Base-by-base conservation (phyloP, 768 basidiomycete species). In the Trametes meyenii region DNA sequence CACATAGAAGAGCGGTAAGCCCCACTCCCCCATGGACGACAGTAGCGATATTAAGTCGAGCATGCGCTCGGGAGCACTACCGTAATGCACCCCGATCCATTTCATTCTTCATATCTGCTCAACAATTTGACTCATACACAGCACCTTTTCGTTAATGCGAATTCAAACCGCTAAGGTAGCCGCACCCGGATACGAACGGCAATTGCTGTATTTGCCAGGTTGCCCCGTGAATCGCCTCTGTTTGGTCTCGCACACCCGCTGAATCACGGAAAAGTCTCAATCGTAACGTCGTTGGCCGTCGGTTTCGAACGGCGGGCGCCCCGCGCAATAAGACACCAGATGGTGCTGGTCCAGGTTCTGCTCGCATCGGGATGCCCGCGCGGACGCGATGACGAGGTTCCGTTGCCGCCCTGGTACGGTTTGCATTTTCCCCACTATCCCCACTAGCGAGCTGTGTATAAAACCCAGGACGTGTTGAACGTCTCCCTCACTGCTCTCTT, bases 331-430 rank as follows among this genome's bases (percentile, higher is more conserved):
- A 46, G 36, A 49, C 21, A 36, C 13, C 38, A 29, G 36, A 49
- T 23, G 38, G 36, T 38, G 36, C 21, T 14, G 23, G n/a, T 17
- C 12, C 36, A 39, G 29, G 48, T 39, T 35, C 46, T 29, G 5
- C 39, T 23, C 48, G 38, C 33, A 43, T 58, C 40, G 57, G 50
- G 44, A 16, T 5, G 17, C 35, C 49, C 29, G 24, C n/a, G 12
- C 57, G 23, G 43, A 26, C 57, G 40, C 57, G 57, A 58, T 58
- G 57, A 58, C 57, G 57, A 29, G 7, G 49, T 21, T 58, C 21
- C 57, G 57, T 51, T 43, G 19, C 29, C 26, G 49, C 24, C n/a
- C 29, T 58, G 57, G 57, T n/a, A 40, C 48, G 10, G 17, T 58
- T 49, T 58, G 39, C 57, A 58, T 58, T 43, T 26, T 40, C 14